These are phyloP conservation scores for Phialophora macrospora DNA, from an alignment of 2,329 filamentous ascomycete species.

Conservation along the genomic window DNA sequence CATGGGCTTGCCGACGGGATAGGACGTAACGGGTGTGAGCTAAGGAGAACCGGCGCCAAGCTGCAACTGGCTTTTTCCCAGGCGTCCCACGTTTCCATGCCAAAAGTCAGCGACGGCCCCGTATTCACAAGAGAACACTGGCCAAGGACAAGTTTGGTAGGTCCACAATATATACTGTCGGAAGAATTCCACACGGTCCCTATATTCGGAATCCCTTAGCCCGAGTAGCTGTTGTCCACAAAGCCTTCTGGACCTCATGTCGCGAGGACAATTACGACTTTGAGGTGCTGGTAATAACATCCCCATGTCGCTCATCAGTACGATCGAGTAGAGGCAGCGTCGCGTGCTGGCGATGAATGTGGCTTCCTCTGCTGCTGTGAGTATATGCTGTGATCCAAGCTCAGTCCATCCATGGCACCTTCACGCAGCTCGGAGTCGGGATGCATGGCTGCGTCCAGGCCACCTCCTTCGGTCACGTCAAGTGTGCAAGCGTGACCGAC, in stretches of 20 bases:
- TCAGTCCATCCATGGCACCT: too few species aligned
- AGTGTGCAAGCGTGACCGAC: too few species aligned
- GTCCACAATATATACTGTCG: not conserved
- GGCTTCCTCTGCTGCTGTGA: too few species aligned
- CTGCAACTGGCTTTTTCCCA: not conserved
- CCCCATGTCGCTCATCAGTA: not conserved
- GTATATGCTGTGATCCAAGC: too few species aligned
- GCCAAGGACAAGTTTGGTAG: not conserved
- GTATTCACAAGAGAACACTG: not conserved
- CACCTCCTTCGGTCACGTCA: too few species aligned
- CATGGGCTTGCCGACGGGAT: not conserved
- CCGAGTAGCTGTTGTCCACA: not conserved
- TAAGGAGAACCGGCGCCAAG: not conserved
- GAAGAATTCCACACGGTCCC: not conserved
- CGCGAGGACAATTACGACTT: not conserved
- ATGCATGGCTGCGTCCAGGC: too few species aligned
- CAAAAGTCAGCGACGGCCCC: not conserved
- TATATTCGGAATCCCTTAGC: not conserved
- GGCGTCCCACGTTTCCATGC: not conserved
- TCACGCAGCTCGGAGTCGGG: too few species aligned
- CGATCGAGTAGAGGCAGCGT: not conserved
- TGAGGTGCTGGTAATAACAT: not conserved
- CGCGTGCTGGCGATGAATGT: too few species aligned
- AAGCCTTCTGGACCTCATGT: not conserved
- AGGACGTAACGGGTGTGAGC: not conserved